Percentiles rank a stretch among this genome's conserved stretches.
phyloP scores from a whole-genome alignment of 805 yeast genomes.

The Saccharomyces eubayanus region DNA sequence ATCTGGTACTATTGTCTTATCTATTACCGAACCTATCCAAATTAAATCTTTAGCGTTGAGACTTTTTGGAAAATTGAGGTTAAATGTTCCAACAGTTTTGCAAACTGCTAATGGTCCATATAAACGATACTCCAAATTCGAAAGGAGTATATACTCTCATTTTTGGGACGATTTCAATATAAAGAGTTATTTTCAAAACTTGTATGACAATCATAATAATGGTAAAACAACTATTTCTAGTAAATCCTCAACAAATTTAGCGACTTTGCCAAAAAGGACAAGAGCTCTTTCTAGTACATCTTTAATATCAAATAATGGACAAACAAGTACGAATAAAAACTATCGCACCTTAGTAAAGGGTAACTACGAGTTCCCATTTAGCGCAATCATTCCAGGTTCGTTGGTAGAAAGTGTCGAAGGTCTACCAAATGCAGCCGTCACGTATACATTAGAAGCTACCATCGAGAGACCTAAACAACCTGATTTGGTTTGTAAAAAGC shows the following conservation, averaged over 20 bases:
- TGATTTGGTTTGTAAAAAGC: slow-evolving; percentile 59
- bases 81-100: slow-evolving; percentile 44
- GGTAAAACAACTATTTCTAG: slow-evolving; percentile 12
- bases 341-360: slow-evolving; percentile 52
- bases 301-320: slow-evolving; percentile 28
- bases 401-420: slow-evolving; percentile 87
- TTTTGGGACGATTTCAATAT: slow-evolving; percentile 65
- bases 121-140: slow-evolving; percentile 44
- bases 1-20: slow-evolving; percentile 69
- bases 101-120: slow-evolving; percentile 39
- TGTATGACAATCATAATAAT: slow-evolving; percentile 17
- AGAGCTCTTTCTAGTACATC: slow-evolving; percentile 22
- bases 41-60: slow-evolving; percentile 56
- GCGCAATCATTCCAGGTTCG: slow-evolving; percentile 73
- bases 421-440: slow-evolving; percentile 65
- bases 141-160: slow-evolving; percentile 62
- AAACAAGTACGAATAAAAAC: slow-evolving; percentile 10
- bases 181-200: slow-evolving; percentile 32
- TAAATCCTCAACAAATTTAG: slow-evolving; percentile 15
- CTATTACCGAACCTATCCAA: slow-evolving; percentile 66
- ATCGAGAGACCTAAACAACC: slow-evolving; percentile 78
- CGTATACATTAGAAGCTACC: slow-evolving; percentile 66
- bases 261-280: slow-evolving; percentile 20
- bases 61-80: slow-evolving; percentile 55
- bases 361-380: slow-evolving; percentile 85